phyloP scores from a whole-genome alignment of 2,329 filamentous ascomycete genomes.

The Daldinia sp. region DNA sequence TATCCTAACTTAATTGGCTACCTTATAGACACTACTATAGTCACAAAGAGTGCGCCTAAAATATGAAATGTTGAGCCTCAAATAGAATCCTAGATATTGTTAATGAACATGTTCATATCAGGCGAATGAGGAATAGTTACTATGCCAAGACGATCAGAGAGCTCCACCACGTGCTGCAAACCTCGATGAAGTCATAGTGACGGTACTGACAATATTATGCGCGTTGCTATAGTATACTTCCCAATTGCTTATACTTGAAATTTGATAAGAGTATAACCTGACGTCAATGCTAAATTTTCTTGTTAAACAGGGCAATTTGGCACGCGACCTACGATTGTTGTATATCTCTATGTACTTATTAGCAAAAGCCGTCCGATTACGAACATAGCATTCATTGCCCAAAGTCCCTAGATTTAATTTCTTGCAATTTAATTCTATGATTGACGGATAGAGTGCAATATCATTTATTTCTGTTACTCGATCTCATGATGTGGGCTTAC shows the following conservation, averaged over 20 bases:
- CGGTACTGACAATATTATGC: constrained; percentile 4
- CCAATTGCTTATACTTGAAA: background rate
- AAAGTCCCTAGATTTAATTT: background rate
- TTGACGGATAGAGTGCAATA: background rate
- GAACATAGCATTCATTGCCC: background rate
- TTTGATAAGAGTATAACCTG: constrained; percentile 3
- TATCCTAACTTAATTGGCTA: background rate
- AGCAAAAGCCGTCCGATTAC: background rate
- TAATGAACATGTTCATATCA: background rate
- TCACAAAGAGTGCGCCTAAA: background rate
- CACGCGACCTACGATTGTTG: constrained; percentile 16
- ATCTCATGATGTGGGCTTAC: constrained; percentile 19
- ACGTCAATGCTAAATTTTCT: constrained; percentile 12
- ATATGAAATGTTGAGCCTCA: background rate
- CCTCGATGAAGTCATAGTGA: constrained; percentile 31
- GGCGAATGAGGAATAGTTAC: background rate
- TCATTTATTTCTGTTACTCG: background rate
- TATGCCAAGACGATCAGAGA: background rate
- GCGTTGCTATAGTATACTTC: background rate
- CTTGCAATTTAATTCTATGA: background rate
- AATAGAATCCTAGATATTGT: background rate
- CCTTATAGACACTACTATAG: too few species aligned
- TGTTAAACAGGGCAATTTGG: constrained; percentile 6
- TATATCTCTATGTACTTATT: background rate
- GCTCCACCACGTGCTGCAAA: constrained; percentile 4